Evolutionary conservation across 1,284 basidiomycete genomes (phyloP).

Genomic region (Fistulina hepatica): DNA sequence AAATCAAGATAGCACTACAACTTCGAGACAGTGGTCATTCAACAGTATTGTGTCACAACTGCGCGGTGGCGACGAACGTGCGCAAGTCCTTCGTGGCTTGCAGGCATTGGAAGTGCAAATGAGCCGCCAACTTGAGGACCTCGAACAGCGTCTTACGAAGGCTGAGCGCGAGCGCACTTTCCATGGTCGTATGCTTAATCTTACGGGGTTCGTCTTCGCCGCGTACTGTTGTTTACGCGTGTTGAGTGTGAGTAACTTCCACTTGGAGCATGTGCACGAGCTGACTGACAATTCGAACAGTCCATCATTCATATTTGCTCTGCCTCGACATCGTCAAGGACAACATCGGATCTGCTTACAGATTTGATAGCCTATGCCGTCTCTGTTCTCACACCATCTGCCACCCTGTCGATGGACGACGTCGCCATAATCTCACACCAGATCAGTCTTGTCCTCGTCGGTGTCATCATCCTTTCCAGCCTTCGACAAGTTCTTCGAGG

Average conservation of each 20-base stretch:
- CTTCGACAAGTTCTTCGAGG: slow-evolving; percentile 55
- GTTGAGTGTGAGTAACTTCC: slow-evolving; percentile 46
- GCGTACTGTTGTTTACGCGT: slow-evolving; percentile 59
- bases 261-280: slow-evolving; percentile 1
- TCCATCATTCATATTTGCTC: slow-evolving; percentile 44
- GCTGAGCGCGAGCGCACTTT: slow-evolving; percentile 44
- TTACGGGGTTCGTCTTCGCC: slow-evolving; percentile 45
- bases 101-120: slow-evolving; percentile 61
- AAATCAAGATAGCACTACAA: neutral
- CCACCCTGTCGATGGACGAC: neutral
- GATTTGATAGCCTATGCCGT: slow-evolving; percentile 36
- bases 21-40: slow-evolving; percentile 10
- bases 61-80: slow-evolving; percentile 38
- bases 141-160: slow-evolving; percentile 38
- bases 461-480: slow-evolving; percentile 60
- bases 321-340: slow-evolving; percentile 28
- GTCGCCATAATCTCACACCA: slow-evolving; percentile 47
- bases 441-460: slow-evolving; percentile 58
- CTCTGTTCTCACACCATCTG: slow-evolving; percentile 1
- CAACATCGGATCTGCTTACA: slow-evolving; percentile 50
- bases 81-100: slow-evolving; percentile 53
- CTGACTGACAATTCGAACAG: slow-evolving; percentile 24
- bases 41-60: slow-evolving; percentile 38
- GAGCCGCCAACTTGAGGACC: slow-evolving; percentile 40
- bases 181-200: slow-evolving; percentile 38